phyloP scores from a whole-genome alignment of 2,329 filamentous ascomycete genomes.

The Neonectria hederae region DNA sequence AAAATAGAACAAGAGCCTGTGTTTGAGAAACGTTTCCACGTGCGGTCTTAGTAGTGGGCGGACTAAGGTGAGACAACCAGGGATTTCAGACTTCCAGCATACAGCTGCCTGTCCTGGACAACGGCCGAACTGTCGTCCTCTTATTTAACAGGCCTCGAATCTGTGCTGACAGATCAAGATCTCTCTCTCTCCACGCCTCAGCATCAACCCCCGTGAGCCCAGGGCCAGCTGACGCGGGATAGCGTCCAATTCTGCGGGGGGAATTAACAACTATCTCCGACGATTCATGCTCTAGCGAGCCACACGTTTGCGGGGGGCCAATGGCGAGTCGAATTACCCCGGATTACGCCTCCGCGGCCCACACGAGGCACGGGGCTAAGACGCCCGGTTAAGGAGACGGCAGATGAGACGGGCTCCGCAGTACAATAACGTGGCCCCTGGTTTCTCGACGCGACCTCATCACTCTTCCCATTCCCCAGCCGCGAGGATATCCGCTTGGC shows the following conservation, averaged over 20 bases:
- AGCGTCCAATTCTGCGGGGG: neutral
- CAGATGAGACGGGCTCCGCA: slow-evolving; percentile 12
- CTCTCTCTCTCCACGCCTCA: neutral
- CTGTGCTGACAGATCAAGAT: neutral
- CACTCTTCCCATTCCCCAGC: neutral
- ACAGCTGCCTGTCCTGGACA: neutral
- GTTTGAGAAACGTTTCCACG: neutral
- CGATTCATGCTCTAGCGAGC: neutral
- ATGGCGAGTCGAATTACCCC: slow-evolving; percentile 6
- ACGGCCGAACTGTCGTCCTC: neutral
- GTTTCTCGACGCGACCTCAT: slow-evolving; percentile 2
- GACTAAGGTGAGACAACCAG: neutral
- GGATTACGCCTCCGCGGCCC: slow-evolving; percentile 7
- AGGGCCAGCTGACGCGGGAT: neutral
- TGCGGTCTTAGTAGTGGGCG: neutral
- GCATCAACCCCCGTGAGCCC: neutral
- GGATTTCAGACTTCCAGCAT: neutral
- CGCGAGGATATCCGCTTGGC: neutral
- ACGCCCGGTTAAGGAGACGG: slow-evolving; percentile 6
- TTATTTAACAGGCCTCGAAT: neutral
- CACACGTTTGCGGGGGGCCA: neutral
- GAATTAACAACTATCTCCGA: neutral
- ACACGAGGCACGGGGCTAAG: neutral
- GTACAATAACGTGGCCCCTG: neutral
- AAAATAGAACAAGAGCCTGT: no score